Evolutionary conservation across 2,329 filamentous ascomycete genomes (phyloP).

Genomic region (Teratosphaeria gauchensis): DNA sequence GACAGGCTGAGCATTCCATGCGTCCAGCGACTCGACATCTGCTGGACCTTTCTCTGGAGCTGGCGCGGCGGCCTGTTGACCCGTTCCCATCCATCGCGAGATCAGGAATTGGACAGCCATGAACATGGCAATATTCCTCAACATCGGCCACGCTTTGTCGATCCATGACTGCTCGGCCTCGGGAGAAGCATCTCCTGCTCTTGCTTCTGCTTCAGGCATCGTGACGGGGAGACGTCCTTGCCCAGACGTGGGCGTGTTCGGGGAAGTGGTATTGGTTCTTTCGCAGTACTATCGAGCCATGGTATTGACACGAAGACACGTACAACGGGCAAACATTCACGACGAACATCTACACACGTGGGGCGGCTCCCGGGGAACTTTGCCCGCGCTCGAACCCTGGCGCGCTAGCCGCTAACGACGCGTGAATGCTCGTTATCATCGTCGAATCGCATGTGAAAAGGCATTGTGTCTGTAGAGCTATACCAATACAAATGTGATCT

Average conservation of each 20-base stretch:
- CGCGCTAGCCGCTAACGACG: too few relatives aligned
- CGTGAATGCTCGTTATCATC: neutral
- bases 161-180: constrained; percentile 11
- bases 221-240: neutral
- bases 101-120: constrained; percentile 49
- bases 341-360: neutral
- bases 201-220: constrained; percentile 5
- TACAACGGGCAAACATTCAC: neutral
- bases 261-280: neutral
- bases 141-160: constrained; percentile 20
- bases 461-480: too few relatives aligned
- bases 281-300: neutral
- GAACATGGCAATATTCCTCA: constrained; percentile 52
- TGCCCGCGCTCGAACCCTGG: neutral
- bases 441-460: too few relatives aligned
- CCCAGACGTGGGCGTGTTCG: neutral
- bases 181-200: neutral
- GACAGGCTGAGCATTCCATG: constrained; percentile 57
- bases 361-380: neutral
- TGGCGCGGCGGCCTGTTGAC: constrained; percentile 10
- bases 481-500: too few relatives aligned
- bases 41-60: constrained; percentile 9
- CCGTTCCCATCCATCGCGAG: constrained; percentile 43
- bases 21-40: constrained; percentile 12
- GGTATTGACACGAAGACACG: neutral